A percentile compares a stretch with the other conserved stretches of the same genome.
Evolutionary conservation across 1,139 yeast species (phyloP).

Genomic region (Yamadazyma spencermartinsiae): DNA sequence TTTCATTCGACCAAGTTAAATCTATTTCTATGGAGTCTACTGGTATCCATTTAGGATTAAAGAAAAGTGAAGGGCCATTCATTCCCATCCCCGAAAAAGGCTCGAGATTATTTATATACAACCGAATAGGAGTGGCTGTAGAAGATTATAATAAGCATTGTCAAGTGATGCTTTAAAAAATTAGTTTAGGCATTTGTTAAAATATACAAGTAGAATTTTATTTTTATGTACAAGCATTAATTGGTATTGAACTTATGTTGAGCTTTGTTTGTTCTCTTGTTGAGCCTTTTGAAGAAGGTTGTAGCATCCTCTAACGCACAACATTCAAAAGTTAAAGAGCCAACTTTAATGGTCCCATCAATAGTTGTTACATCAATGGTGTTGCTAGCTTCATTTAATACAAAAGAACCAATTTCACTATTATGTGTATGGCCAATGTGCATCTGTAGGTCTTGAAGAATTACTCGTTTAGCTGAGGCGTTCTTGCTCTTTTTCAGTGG

Average conservation of each 20-base stretch:
- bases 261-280: conserved; percentile 44
- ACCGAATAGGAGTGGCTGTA: conserved; percentile 78
- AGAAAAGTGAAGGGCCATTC: conserved; percentile 65
- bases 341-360: conserved; percentile 41
- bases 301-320: conserved; percentile 45
- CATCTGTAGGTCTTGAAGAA: conserved; percentile 36
- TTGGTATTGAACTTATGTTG: conserved; percentile 6
- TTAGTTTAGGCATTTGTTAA: neutral
- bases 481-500: conserved; percentile 23
- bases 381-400: conserved; percentile 19
- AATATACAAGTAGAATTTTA: conserved; percentile 1
- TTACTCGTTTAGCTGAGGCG: conserved; percentile 43
- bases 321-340: conserved; percentile 54
- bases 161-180: conserved; percentile 34
- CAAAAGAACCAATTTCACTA: conserved; percentile 44
- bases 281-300: conserved; percentile 40
- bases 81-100: conserved; percentile 75
- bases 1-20: conserved; percentile 59
- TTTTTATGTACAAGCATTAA: neutral
- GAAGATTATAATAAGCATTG: conserved; percentile 69
- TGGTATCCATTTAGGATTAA: conserved; percentile 71
- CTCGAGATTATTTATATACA: conserved; percentile 67
- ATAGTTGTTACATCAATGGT: conserved; percentile 40
- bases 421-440: conserved; percentile 2
- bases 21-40: conserved; percentile 76